Evolutionary conservation across 2,329 filamentous ascomycete species (phyloP).

Genomic region (Verticillium alfalfae): DNA sequence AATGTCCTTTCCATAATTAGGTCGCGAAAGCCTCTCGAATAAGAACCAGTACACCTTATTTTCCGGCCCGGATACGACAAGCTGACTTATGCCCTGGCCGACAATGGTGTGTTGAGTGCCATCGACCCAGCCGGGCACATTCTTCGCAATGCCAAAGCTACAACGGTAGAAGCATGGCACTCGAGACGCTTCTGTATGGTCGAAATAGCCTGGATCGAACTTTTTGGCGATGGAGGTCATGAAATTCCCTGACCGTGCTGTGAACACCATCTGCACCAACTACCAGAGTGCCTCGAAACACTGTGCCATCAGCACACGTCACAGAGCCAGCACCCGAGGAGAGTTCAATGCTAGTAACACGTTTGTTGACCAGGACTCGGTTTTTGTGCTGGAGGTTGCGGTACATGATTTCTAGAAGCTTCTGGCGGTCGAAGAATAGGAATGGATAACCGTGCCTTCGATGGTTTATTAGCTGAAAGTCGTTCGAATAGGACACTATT

Average conservation of each 20-base stretch:
- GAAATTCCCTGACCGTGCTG: conserved; percentile 25
- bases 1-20: conserved; percentile 20
- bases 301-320: conserved; percentile 19
- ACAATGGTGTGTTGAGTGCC: conserved; percentile 13
- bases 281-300: conserved; percentile 24
- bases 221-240: conserved; percentile 17
- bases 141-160: conserved; percentile 29
- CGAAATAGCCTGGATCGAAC: conserved; percentile 17
- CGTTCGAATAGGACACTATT: background rate
- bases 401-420: conserved; percentile 25
- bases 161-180: conserved; percentile 22
- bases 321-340: conserved; percentile 17
- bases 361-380: conserved; percentile 10
- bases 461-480: background rate
- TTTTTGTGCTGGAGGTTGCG: conserved; percentile 22
- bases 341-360: conserved; percentile 9
- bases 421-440: conserved; percentile 28
- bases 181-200: conserved; percentile 10
- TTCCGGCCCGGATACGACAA: conserved; percentile 22
- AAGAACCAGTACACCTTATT: conserved; percentile 28
- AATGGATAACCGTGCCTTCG: conserved; percentile 21
- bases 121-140: conserved; percentile 13
- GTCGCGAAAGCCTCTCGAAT: conserved; percentile 20
- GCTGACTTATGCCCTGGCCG: conserved; percentile 16
- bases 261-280: conserved; percentile 35